Evolutionary conservation across 2,329 filamentous ascomycete genomes (phyloP), one percentile per base, ranked within the genome.

Genomic region (Pleurostoma richardsiae): DNA sequence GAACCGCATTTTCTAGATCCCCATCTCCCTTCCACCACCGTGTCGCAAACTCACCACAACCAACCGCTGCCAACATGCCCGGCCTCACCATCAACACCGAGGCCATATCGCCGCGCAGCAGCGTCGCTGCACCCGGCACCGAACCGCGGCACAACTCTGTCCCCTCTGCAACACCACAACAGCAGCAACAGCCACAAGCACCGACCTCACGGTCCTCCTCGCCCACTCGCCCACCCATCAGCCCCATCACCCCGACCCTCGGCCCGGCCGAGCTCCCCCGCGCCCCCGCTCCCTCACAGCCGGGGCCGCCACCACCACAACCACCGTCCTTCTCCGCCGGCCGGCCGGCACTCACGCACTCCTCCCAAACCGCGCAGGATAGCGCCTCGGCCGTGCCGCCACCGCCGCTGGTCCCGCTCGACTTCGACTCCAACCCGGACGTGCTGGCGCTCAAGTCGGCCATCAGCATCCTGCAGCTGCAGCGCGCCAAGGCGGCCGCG

Each of bases 371-470:
- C 6, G 60, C 63, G 27, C 70, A 70, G 49, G 61, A 56, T 19
- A 42, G 52, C 38, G 41, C 52, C 27, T 56, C 59, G 31, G 63
- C 63, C 36, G 67, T 75, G 33, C 59, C 67, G 1, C 71, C 76
- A 2, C 76, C 77, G 4, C 68, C 70, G 3, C 73, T 75, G 0
- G 66, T 71, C 38, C 72, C 79, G 40, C 71, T 85, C 49, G 72
- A 77, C 55, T 81, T 84, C 50, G 73, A 79, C 53, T 66, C 69
- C 46, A 95, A 95, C 60, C 84, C 89, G 6, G 92, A 97, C 71
- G 90, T 86, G 28, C 85, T 96, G 50, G 92, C 92, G 4, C 76
- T 96, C 49, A 84, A 86, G 54, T 88, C 87, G 29, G 88, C 91
- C 41, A 90, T 96, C 50, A 86, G 88, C 6, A 83, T 96, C 44